Percentiles rank a stretch among this genome's conserved stretches.
These are phyloP conservation scores for Penicillium hesseltinei DNA, from an alignment of 2,329 filamentous ascomycete genomes.

Conservation along the genomic window DNA sequence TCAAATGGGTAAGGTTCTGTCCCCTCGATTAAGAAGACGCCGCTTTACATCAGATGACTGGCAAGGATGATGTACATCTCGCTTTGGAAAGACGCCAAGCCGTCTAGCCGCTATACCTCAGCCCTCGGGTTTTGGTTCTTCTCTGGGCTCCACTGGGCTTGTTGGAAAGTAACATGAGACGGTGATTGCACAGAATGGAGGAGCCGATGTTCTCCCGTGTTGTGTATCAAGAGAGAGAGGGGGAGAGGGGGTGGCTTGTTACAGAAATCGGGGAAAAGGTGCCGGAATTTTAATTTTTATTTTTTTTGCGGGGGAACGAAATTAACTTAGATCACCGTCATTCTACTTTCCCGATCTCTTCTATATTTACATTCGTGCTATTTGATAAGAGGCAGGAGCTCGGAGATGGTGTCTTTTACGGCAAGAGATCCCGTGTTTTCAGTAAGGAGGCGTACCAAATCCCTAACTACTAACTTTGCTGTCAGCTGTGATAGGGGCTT, in stretches of 20 bases:
- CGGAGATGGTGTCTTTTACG: slow-evolving; percentile 11
- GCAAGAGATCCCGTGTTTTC: slow-evolving; percentile 1
- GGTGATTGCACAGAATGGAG: slow-evolving; percentile 1
- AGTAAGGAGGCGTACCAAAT: slow-evolving; percentile 14
- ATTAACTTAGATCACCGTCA: neutral
- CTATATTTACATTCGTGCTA: neutral
- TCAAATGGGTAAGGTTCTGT: neutral
- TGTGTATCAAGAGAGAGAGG: neutral
- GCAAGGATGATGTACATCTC: neutral
- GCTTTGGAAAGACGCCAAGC: slow-evolving; percentile 4
- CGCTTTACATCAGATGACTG: slow-evolving; percentile 15
- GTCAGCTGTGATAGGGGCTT: slow-evolving; percentile 1
- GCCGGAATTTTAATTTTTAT: neutral
- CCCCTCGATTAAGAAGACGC: neutral
- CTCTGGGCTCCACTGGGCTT: neutral
- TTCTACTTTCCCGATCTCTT: neutral
- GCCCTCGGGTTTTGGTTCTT: neutral
- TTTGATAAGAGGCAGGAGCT: neutral
- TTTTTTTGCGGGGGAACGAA: neutral
- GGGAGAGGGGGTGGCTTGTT: neutral
- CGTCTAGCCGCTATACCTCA: slow-evolving; percentile 1
- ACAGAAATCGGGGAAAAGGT: neutral
- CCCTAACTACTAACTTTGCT: neutral
- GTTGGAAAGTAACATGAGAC: slow-evolving; percentile 1
- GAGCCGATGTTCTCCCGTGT: neutral